These are phyloP conservation scores for Chaetoscypha palmicola DNA, from an alignment of 2,329 filamentous ascomycete genomes.

Conservation along the genomic window DNA sequence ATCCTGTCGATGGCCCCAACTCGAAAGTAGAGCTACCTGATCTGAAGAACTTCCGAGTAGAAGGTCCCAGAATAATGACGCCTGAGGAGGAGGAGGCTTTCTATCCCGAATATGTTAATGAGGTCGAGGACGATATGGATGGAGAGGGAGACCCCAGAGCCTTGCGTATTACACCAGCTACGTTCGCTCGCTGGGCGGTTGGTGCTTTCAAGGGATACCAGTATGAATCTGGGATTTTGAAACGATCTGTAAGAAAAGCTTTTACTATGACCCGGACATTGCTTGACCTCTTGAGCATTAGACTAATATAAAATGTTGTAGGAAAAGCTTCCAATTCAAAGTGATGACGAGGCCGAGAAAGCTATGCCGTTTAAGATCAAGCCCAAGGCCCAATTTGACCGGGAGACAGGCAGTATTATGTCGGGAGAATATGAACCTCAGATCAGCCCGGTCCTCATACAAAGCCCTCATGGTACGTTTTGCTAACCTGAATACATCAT, in stretches of 20 bases:
- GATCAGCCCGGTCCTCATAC: not conserved
- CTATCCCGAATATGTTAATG: constrained; percentile 20
- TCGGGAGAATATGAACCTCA: not conserved
- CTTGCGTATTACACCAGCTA: constrained; percentile 36
- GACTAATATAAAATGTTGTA: not conserved
- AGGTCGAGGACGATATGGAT: constrained; percentile 37
- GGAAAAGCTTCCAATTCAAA: not conserved
- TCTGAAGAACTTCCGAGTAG: constrained; percentile 5
- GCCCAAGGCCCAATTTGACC: not conserved
- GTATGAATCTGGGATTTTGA: constrained; percentile 19
- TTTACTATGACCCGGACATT: too few species aligned
- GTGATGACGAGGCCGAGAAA: not conserved
- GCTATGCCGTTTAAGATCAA: not conserved
- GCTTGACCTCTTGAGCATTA: constrained; percentile 8
- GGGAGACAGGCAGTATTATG: not conserved
- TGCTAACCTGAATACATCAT: not conserved
- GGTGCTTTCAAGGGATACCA: constrained; percentile 24
- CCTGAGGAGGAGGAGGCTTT: constrained; percentile 15
- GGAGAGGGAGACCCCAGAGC: constrained; percentile 35
- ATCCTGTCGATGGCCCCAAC: not conserved
- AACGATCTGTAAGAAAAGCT: constrained; percentile 19
- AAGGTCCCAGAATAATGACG: constrained; percentile 16
- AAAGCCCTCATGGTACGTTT: not conserved
- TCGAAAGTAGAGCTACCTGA: constrained; percentile 3
- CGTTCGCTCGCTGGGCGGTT: constrained; percentile 36